Conservation (phyloP, 129 eudicot species). For the Flaveria sonorensis region DNA sequence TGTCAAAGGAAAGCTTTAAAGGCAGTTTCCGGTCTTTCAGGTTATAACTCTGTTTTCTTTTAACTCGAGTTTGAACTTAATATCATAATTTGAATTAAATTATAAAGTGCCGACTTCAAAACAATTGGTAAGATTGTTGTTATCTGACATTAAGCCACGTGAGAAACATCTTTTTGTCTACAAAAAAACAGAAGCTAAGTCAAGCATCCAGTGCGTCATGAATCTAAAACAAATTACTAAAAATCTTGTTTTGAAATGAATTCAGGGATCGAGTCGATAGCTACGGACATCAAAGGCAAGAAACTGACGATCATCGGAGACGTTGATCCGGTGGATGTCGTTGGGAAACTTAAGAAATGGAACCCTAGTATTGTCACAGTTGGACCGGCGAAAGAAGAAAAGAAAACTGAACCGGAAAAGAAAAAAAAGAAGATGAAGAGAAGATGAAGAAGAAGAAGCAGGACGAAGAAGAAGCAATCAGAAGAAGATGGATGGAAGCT, state of each 20-base stretch:
- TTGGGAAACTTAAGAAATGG: conserved; percentile 31
- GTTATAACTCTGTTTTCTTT: neutral
- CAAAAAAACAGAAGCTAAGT: too few species aligned
- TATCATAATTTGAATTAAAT: neutral
- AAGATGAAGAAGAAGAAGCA: neutral
- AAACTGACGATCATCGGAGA: conserved; percentile 42
- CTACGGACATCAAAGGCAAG: conserved; percentile 36
- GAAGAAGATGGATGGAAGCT: conserved; percentile 9
- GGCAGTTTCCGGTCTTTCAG: conserved; percentile 6
- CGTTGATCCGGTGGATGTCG: conserved; percentile 33
- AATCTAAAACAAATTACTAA: neutral
- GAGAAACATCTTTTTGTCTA: too few species aligned
- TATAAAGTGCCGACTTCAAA: too few species aligned
- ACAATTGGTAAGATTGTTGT: too few species aligned
- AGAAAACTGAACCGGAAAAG: neutral
- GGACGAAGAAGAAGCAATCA: conserved; percentile 13
- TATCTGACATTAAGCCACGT: too few species aligned
- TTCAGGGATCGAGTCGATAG: conserved; percentile 22
- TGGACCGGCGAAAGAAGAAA: conserved; percentile 44
- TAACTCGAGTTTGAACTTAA: neutral
- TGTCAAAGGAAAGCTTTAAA: neutral
- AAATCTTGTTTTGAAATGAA: neutral
- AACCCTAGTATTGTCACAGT: conserved; percentile 24
- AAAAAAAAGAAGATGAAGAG: conserved; percentile 1
- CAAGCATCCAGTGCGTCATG: too few species aligned